Base-by-base conservation (phyloP, 148 eudicot genomes). In the Salicornia ramosissima region DNA sequence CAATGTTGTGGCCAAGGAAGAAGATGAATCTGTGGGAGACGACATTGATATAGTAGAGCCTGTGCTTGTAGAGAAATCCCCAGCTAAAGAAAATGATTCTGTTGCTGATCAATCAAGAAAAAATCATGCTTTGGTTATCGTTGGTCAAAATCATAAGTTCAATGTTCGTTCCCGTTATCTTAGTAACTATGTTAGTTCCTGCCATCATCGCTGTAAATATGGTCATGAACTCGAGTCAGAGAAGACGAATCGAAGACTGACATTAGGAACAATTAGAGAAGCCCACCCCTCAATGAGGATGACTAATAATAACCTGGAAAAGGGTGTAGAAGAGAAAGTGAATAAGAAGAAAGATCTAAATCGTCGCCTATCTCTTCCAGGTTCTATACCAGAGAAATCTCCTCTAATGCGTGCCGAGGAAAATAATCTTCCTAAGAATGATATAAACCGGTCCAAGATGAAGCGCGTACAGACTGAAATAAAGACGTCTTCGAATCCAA, bases 191-290 rank as follows among this genome's bases (percentile, higher is more conserved):
- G 8, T 63, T n/a, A 83, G 88, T 69, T 92, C 97, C 31, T 89
- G 93, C 80, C 97, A 92, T 72, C 91, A 89, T 75, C 39, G 62
- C 21, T 92, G 97, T 88, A 92, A 92, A 75, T 83, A 67, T 57
- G 87, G 89, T 30, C 72, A 64, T 52, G 75, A 60, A 76, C 74
- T 72, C 12, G 71, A 69, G 63, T 26, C 71, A 1, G 81, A 76
- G 67, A 74, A 74, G 46, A 81, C 73, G 67, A 57, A 77, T 46
- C 78, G 58, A 56, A 68, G 40, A 70, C 74, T 69, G 16, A 6
- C 55, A 11, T 57, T 75, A 31, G 81, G 66, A 77, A 70, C 74
- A 70, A 74, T 71, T 49, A 66, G 77, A 40, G 77, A 77, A 68
- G 55, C 53, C 29, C 71, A 26, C 24, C 31, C 71, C 18, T 64